These are phyloP conservation scores for Fragaria iinumae DNA, from an alignment of 306 rosid genomes.

Conservation along the genomic window DNA sequence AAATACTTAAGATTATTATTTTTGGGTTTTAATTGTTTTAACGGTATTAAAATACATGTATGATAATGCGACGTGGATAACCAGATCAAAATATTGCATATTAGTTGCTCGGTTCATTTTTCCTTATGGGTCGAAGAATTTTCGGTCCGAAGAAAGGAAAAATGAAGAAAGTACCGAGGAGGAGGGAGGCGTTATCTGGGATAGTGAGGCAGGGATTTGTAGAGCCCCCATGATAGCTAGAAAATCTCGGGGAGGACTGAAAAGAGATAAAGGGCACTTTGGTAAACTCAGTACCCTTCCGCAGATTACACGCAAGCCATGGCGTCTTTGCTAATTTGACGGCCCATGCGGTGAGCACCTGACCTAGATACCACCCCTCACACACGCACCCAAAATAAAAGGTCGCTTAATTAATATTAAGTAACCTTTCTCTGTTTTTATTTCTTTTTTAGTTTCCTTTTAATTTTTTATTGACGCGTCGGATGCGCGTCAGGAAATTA, in stretches of 20 bases:
- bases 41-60: too few species aligned
- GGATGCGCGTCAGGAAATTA: background rate
- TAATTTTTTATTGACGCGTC: background rate
- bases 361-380: constrained; percentile 16
- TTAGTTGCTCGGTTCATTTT: accelerated
- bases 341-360: constrained; percentile 19
- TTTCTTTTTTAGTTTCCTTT: background rate
- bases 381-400: background rate
- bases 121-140: too few species aligned
- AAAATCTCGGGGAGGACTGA: constrained; percentile 14
- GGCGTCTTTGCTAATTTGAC: constrained; percentile 11
- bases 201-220: background rate
- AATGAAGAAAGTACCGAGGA: too few species aligned
- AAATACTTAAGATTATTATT: too few species aligned
- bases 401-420: too few species aligned
- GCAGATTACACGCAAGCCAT: constrained; percentile 6
- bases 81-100: too few species aligned
- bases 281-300: background rate
- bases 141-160: too few species aligned
- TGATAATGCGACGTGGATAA: too few species aligned
- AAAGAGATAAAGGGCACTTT: background rate
- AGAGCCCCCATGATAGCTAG: constrained; percentile 14
- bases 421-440: background rate
- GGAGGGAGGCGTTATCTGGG: background rate
- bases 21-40: too few species aligned